Conservation (phyloP, 2,329 filamentous ascomycete genomes). For the Dactylonectria estremocensis region DNA sequence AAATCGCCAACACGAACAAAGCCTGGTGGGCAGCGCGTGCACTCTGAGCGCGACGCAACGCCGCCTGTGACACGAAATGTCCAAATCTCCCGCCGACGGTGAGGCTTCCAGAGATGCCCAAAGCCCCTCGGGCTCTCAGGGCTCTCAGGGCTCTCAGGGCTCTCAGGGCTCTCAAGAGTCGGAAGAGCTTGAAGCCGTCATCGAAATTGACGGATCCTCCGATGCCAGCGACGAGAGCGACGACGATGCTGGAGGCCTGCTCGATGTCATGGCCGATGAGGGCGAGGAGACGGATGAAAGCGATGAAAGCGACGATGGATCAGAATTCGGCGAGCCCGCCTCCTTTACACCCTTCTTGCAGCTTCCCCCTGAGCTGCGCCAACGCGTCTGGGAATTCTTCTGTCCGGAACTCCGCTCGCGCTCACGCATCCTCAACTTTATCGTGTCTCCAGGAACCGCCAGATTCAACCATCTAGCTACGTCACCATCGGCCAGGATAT, state of each 20-base stretch:
- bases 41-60: slow-evolving; percentile 14
- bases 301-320: slow-evolving; percentile 24
- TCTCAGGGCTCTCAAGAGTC: neutral
- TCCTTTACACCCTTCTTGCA: slow-evolving; percentile 48
- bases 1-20: slow-evolving; percentile 1
- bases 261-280: slow-evolving; percentile 46
- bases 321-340: neutral
- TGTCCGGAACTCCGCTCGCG: slow-evolving; percentile 49
- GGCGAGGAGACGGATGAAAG: slow-evolving; percentile 41
- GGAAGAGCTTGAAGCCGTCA: neutral
- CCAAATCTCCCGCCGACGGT: slow-evolving; percentile 9
- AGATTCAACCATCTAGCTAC: slow-evolving; percentile 16
- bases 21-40: slow-evolving; percentile 13
- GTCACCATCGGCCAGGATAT: slow-evolving; percentile 19
- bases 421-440: slow-evolving; percentile 51
- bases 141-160: neutral
- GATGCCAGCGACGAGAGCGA: slow-evolving; percentile 27
- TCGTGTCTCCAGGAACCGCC: slow-evolving; percentile 31
- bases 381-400: slow-evolving; percentile 52
- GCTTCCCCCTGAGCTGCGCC: slow-evolving; percentile 52
- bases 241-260: slow-evolving; percentile 41
- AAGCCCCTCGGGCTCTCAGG: neutral
- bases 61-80: slow-evolving; percentile 16
- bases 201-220: slow-evolving; percentile 10
- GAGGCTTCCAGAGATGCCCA: neutral